Evolutionary conservation across 139 green algal species (phyloP).

Genomic region (Tetratostichococcus sp.): DNA sequence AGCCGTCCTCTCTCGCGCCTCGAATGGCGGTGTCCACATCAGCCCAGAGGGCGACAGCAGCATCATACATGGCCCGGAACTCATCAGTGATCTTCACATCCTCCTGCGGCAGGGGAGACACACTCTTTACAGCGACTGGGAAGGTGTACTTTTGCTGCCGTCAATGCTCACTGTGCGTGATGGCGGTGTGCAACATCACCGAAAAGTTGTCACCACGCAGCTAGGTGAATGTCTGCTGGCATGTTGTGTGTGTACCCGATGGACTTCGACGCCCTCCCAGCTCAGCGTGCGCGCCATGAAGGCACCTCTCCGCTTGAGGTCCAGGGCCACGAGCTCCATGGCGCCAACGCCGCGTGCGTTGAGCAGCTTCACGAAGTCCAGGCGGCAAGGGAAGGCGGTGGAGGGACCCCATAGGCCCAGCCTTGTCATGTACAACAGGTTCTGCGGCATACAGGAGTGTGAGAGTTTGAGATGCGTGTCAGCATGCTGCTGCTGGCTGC

Average conservation of each 20-base stretch:
- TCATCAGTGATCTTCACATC: constrained; percentile 23
- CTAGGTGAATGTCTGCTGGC: too few species aligned
- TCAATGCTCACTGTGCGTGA: too few species aligned
- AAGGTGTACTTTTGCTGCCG: too few species aligned
- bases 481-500: too few species aligned
- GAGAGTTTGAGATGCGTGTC: too few species aligned
- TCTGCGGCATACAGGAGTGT: background rate
- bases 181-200: too few species aligned
- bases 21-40: constrained; percentile 14
- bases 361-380: constrained; percentile 24
- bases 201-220: too few species aligned
- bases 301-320: constrained; percentile 46
- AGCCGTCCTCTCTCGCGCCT: background rate
- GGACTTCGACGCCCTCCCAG: constrained; percentile 33
- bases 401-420: constrained; percentile 54
- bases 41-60: constrained; percentile 30
- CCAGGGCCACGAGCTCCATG: constrained; percentile 62
- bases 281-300: constrained; percentile 48
- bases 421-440: constrained; percentile 63
- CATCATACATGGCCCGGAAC: constrained; percentile 41
- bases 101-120: too few species aligned
- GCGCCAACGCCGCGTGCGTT: constrained; percentile 28
- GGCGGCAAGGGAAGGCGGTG: constrained; percentile 33
- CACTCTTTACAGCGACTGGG: too few species aligned
- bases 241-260: background rate